phyloP scores from a whole-genome alignment of 768 basidiomycete genomes.

The Serendipita indica region DNA sequence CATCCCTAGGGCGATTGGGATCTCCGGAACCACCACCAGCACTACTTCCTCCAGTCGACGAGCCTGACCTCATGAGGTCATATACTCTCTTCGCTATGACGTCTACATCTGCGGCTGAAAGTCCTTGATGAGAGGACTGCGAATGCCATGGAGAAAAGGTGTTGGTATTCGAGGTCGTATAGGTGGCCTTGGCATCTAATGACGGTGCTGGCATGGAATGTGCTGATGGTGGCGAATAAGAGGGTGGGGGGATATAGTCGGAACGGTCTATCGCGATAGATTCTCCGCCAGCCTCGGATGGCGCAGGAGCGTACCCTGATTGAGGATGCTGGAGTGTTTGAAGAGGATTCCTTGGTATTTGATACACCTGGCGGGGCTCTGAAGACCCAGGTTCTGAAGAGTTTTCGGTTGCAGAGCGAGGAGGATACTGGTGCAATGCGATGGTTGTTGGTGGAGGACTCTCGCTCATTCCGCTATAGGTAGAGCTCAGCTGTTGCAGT shows the following conservation, averaged over 20 bases:
- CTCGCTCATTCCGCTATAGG: background rate
- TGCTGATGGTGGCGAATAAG: background rate
- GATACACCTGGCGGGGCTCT: background rate
- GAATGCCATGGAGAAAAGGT: background rate
- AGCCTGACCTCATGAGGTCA: slow-evolving; percentile 3
- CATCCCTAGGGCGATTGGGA: too few relatives aligned
- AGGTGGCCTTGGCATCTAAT: background rate
- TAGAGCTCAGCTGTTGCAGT: background rate
- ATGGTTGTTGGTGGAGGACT: background rate
- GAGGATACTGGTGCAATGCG: background rate
- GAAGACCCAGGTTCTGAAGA: slow-evolving; percentile 1
- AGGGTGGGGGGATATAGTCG: slow-evolving; percentile 4
- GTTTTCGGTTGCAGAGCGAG: background rate
- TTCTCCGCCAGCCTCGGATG: background rate
- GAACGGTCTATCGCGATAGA: background rate
- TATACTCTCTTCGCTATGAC: background rate
- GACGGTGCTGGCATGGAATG: background rate
- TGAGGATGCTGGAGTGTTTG: background rate
- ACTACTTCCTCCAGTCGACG: background rate
- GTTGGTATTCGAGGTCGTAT: background rate
- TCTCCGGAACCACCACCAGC: too few relatives aligned
- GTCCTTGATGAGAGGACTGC: background rate
- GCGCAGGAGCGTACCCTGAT: background rate
- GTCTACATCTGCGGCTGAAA: background rate
- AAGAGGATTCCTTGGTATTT: background rate